Evolutionary conservation across 352 stramenopile species (phyloP), one percentile per base, ranked within the genome.

Genomic region (Peronospora belbahrii): DNA sequence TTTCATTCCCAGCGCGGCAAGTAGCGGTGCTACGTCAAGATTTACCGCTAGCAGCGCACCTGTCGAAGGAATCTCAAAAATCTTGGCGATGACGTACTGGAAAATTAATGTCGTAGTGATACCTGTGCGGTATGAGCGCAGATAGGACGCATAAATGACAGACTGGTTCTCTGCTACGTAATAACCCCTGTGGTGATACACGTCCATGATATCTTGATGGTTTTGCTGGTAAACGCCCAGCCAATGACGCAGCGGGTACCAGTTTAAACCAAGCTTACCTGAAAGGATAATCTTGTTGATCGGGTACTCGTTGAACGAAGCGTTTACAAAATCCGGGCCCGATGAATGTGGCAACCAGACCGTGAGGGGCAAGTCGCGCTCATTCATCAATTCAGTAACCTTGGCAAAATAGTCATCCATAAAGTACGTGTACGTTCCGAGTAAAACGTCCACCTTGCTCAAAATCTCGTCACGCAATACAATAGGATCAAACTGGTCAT

Each of bases 41-140:
- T 88, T 88, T 19, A 91, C 57, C 10, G 76, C 61, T 17, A 91
- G 37, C 14, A 91, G 56, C 28, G 76, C 55, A 2, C 79, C 79
- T 0, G 72, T 87, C 4, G 76, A 69, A 11, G 79, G 72, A 56
- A 91, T 91, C 65, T 88, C 74, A 33, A 91, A 88, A 20, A 88
- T 54, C 62, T 87, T 86, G 20, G 79, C 70, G 24, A 88, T 74
- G 10, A 91, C 55, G 27, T 83, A 91, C 53, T 87, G 70, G 50
- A 85, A 79, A 41, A 85, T 73, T 44, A 83, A 56, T 18, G 76
- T 87, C 17, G 74, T 86, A 1, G 79, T 88, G 42, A 91, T 74
- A 10, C 54, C 72, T 0, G 74, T 73, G n/a, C 67, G 72, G 45
- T 91, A 91, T 14, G 74, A 66, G 14, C 76, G 76, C 49, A 85